A percentile compares a stretch with the other conserved stretches of the same genome.
These are phyloP conservation scores for Neurospora sp. DNA, from an alignment of 495 filamentous ascomycete species.

Conservation along the genomic window DNA sequence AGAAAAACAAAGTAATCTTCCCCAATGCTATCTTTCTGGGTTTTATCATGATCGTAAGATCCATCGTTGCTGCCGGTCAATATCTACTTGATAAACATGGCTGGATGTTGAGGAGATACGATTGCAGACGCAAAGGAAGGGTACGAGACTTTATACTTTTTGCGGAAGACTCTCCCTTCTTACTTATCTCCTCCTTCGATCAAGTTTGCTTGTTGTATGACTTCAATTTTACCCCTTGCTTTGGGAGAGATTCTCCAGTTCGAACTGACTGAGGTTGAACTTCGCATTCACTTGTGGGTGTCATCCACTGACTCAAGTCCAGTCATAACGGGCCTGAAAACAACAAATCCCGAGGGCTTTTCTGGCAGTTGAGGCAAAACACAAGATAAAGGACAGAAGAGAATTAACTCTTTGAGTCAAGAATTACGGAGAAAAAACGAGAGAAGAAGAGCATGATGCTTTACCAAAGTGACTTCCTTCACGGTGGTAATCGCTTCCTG, in stretches of 20 bases:
- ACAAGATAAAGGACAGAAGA: neutral
- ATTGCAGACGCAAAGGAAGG: neutral
- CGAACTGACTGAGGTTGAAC: neutral
- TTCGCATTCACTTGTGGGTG: neutral
- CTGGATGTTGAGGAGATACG: neutral
- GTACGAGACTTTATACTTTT: neutral
- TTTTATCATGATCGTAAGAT: neutral
- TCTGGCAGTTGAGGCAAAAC: neutral
- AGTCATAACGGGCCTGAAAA: neutral
- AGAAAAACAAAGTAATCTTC: neutral
- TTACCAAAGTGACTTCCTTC: neutral
- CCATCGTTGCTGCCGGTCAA: neutral
- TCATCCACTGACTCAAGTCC: neutral
- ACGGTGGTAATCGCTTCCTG: neutral
- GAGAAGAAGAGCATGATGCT: neutral
- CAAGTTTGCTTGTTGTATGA: neutral
- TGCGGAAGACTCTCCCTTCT: neutral
- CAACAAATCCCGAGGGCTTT: neutral
- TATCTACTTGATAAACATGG: neutral
- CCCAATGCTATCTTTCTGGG: neutral
- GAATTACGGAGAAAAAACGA: neutral
- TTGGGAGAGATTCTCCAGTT: neutral
- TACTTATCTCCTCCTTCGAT: neutral
- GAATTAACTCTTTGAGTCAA: neutral
- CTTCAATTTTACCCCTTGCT: neutral